Evolutionary conservation across 129 eudicot species (phyloP), one percentile per base, ranked within the genome.

Genomic region (Chrysanthemum seticuspe): DNA sequence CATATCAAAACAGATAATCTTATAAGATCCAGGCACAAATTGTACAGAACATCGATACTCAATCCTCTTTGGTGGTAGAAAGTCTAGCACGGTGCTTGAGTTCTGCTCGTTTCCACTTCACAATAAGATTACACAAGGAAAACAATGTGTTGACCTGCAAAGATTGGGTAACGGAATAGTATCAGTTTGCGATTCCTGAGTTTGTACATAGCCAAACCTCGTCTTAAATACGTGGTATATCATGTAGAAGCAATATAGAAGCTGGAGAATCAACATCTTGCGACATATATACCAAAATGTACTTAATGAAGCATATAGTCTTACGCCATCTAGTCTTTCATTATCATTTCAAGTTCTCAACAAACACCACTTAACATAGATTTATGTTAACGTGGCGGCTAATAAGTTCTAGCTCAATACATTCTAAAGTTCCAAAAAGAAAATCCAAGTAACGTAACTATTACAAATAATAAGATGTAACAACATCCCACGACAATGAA

Each of bases 61-160:
- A 92, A 27, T 87, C 96, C 70, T 82, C 78, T 78, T 94, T 94
- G 51, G 73, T 78, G 15, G 62, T 86, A n/a, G 95, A 69, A 79
- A 78, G 79, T 79, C 86, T 88, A 71, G 98, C 96, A 12, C 96
- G 97, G 77, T 94, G 97, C 72, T 85, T 87, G 70, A 94, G 97
- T 80, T 94, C 97, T 40, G 97, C 97, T 72, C 76, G 83, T 85
- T 94, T 94, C 98, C 98, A 94, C 70, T 74, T 83, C 66, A 94
- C 94, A 31, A 94, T 90, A 73, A 87, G 88, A 62, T 87, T 73
- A 67, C 98, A 94, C 70, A 88, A 53, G 3, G 96, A 86, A 62
- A 94, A 84, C 63, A 94, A 83, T 11, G 96, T 87, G 71, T 90
- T 90, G 40, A 93, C 90, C 98, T 93, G 85, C 73, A 87, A 67